A percentile compares a stretch with the other conserved stretches of the same genome.
These are phyloP conservation scores for Antrodiella citrinella DNA, from an alignment of 768 basidiomycete species.

Conservation along the genomic window DNA sequence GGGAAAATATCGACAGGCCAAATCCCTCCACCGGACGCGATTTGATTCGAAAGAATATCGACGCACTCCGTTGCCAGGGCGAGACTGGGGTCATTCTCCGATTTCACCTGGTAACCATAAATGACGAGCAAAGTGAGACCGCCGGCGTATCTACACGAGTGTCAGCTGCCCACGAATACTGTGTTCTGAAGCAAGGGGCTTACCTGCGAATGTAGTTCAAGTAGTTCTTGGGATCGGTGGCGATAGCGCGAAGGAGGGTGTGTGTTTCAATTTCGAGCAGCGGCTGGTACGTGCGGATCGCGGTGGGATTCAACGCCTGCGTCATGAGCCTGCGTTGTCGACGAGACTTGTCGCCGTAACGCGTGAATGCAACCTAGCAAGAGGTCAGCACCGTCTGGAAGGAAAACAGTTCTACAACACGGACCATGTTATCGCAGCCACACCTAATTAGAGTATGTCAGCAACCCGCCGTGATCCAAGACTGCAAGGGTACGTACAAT, in stretches of 20 bases:
- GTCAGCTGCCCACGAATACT: slow-evolving; percentile 33
- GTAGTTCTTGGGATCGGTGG: slow-evolving; percentile 32
- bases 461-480: background rate
- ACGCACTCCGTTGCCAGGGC: slow-evolving; percentile 36
- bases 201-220: slow-evolving; percentile 29
- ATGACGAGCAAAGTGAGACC: slow-evolving; percentile 47
- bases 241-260: slow-evolving; percentile 46
- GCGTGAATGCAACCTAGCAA: slow-evolving; percentile 51
- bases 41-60: slow-evolving; percentile 32
- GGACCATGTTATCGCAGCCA: slow-evolving; percentile 61
- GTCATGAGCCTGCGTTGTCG: slow-evolving; percentile 64
- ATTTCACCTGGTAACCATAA: slow-evolving; percentile 47
- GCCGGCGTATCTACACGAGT: slow-evolving; percentile 36
- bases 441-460: slow-evolving; percentile 22
- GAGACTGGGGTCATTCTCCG: slow-evolving; percentile 33
- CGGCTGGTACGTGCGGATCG: slow-evolving; percentile 49
- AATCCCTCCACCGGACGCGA: slow-evolving; percentile 35
- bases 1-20: slow-evolving; percentile 36
- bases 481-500: slow-evolving; percentile 37
- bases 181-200: slow-evolving; percentile 18
- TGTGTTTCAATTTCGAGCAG: slow-evolving; percentile 50
- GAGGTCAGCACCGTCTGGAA: background rate
- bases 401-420: no score
- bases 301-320: slow-evolving; percentile 46
- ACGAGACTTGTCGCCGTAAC: slow-evolving; percentile 53